Evolutionary conservation across 1,284 basidiomycete genomes (phyloP).

Genomic region (Ceratobasidium sp.): DNA sequence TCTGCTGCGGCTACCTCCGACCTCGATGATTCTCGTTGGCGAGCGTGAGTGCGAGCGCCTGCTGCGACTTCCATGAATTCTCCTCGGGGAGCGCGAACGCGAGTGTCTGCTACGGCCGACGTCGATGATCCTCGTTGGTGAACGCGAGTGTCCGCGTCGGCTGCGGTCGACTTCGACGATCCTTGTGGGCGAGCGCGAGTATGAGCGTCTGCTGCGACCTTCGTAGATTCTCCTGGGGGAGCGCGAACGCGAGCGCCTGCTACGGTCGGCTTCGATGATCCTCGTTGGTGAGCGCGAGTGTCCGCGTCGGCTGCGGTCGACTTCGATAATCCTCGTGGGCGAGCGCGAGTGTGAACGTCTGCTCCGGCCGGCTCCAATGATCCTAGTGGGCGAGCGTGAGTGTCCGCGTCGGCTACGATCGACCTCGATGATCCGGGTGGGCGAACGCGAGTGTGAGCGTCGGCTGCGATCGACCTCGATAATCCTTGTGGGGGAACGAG

Average conservation of each 20-base stretch:
- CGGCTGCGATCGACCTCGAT: not conserved
- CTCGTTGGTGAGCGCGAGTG: not conserved
- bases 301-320: not conserved
- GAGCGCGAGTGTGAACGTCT: not conserved
- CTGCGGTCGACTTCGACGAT: not conserved
- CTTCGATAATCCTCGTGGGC: conserved; percentile 1
- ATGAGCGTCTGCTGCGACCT: not conserved
- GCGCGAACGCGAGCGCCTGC: not conserved
- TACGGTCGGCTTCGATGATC: not conserved
- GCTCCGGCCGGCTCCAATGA: not conserved
- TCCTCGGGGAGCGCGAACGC: conserved; percentile 14
- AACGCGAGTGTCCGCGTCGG: not conserved
- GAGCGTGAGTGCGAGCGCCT: not conserved
- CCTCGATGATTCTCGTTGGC: not conserved
- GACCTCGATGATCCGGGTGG: not conserved
- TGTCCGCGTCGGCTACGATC: not conserved
- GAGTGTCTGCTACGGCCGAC: not conserved
- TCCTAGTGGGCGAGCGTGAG: conserved; percentile 12
- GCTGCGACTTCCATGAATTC: not conserved
- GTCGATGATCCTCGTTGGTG: not conserved
- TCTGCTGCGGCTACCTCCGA: not conserved
- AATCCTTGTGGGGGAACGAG: not conserved
- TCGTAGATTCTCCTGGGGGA: not conserved
- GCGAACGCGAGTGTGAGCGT: not conserved
- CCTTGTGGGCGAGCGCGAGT: not conserved